A percentile compares a stretch with the other conserved stretches of the same genome.
phyloP scores from a whole-genome alignment of 148 eudicot genomes.

The Drosera capensis region DNA sequence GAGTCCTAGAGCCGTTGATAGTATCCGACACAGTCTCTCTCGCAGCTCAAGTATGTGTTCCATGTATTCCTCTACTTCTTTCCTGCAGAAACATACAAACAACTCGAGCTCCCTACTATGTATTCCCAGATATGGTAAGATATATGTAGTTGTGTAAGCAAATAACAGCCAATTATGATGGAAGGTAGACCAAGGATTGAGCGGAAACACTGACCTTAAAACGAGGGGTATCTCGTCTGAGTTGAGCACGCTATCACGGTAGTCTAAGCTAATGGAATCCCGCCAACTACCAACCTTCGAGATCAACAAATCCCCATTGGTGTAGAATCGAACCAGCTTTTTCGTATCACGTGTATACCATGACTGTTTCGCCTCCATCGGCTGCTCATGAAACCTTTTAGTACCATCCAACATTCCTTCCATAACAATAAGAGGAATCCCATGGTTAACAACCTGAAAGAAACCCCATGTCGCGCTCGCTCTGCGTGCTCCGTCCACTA shows the following conservation, averaged over 20 bases:
- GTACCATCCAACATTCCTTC: slow-evolving; percentile 16
- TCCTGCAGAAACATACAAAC: slow-evolving; percentile 18
- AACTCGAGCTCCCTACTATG: not conserved
- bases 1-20: slow-evolving; percentile 33
- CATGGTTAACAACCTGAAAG: slow-evolving; percentile 41
- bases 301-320: slow-evolving; percentile 10
- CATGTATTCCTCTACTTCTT: slow-evolving; percentile 23
- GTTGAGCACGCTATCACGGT: slow-evolving; percentile 15
- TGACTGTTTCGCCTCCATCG: slow-evolving; percentile 7
- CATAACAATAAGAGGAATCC: slow-evolving; percentile 18
- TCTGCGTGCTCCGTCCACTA: slow-evolving; percentile 13
- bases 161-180: not conserved
- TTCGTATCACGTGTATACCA: slow-evolving; percentile 5
- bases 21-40: slow-evolving; percentile 22
- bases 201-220: slow-evolving; percentile 27
- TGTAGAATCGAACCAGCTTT: slow-evolving; percentile 16
- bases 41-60: slow-evolving; percentile 17
- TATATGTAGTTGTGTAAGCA: not conserved
- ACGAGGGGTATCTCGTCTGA: slow-evolving; percentile 22
- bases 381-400: slow-evolving; percentile 32
- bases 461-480: slow-evolving; percentile 37
- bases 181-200: not conserved
- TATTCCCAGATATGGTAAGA: no score
- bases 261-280: slow-evolving; percentile 19
- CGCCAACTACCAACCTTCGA: slow-evolving; percentile 27